Evolutionary conservation across 2,329 filamentous ascomycete genomes (phyloP).

Genomic region (Eurotiales sp.): DNA sequence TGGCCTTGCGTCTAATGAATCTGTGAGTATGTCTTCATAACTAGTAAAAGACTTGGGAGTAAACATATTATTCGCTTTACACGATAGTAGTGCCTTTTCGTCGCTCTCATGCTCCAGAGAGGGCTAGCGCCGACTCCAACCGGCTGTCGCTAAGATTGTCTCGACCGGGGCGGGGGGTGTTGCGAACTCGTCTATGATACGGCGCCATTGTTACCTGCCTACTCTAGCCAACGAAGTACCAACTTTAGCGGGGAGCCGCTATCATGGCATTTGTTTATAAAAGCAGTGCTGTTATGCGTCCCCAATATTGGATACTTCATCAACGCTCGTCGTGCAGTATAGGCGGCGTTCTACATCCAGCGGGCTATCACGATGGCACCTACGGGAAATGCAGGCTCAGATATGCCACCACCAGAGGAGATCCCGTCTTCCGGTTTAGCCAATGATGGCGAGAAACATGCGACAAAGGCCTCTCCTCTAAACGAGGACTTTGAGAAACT

Average conservation of each 20-base stretch:
- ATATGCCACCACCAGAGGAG: not conserved
- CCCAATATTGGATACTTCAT: not conserved
- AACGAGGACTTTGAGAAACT: slow-evolving; percentile 14
- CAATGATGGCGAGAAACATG: not conserved
- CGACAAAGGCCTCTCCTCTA: slow-evolving; percentile 9
- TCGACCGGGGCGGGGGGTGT: not conserved
- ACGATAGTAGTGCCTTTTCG: not conserved
- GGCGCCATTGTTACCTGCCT: not conserved
- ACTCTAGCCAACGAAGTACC: not conserved
- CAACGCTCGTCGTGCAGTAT: too few species aligned
- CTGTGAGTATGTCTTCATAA: too few species aligned
- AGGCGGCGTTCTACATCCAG: too few species aligned
- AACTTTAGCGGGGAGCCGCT: not conserved
- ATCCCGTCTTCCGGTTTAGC: not conserved
- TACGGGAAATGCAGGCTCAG: not conserved
- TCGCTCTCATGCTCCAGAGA: too few species aligned
- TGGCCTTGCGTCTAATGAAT: not conserved
- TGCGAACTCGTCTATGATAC: not conserved
- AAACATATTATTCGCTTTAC: not conserved
- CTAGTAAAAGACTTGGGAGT: too few species aligned
- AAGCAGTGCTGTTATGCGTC: not conserved
- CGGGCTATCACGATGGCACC: not conserved
- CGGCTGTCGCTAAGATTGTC: too few species aligned
- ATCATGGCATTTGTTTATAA: not conserved
- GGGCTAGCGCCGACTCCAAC: too few species aligned